Conservation (phyloP, 2,329 filamentous ascomycete genomes). For the Nigrograna mackinnonii region DNA sequence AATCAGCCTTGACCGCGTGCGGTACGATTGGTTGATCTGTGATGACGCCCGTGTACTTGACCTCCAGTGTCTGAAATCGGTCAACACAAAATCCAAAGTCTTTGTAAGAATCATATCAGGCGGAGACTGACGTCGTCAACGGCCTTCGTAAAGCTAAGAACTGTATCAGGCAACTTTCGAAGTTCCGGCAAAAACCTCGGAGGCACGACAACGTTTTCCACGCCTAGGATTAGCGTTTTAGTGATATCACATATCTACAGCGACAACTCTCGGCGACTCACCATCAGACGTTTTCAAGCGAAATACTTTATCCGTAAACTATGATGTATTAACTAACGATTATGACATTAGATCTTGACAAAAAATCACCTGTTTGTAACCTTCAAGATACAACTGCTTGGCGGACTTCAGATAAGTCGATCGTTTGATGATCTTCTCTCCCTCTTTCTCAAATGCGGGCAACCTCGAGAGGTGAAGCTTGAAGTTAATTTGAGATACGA, state of each 20-base stretch:
- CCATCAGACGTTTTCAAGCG: not conserved
- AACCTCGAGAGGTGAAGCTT: conserved; percentile 26
- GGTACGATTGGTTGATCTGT: conserved; percentile 16
- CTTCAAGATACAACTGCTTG: conserved; percentile 9
- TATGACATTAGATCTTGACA: not conserved
- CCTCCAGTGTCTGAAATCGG: conserved; percentile 24
- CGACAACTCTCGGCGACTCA: not conserved
- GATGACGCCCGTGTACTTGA: conserved; percentile 32
- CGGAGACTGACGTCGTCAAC: conserved; percentile 21
- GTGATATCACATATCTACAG: not conserved
- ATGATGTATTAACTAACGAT: too few species aligned
- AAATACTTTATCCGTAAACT: too few species aligned
- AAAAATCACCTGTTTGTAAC: not conserved
- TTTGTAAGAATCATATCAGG: not conserved
- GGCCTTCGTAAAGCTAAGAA: conserved; percentile 33
- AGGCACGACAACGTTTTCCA: conserved; percentile 29
- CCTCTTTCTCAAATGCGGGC: conserved; percentile 16
- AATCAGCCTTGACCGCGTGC: conserved; percentile 33
- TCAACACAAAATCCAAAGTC: conserved; percentile 5
- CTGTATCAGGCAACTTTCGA: conserved; percentile 32
- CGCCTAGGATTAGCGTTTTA: conserved; percentile 17
- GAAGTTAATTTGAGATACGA: conserved; percentile 23
- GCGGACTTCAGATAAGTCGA: conserved; percentile 23
- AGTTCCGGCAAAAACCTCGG: conserved; percentile 34
- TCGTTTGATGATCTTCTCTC: conserved; percentile 21